These are phyloP conservation scores for Pogostemon cablin DNA, from an alignment of 257 asterid genomes.

Conservation along the genomic window DNA sequence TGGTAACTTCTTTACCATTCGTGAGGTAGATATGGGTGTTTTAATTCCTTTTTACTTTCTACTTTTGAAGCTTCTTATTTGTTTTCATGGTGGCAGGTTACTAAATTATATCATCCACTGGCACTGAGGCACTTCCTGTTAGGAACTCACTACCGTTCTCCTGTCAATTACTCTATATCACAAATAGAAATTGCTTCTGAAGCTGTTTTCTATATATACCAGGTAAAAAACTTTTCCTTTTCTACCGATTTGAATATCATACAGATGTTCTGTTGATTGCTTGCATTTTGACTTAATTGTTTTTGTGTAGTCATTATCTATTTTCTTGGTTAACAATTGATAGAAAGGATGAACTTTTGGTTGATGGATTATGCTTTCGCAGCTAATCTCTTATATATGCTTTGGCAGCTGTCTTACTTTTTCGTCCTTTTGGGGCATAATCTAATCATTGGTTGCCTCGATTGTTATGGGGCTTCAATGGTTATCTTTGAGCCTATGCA, in stretches of 20 bases:
- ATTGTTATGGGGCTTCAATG: not conserved
- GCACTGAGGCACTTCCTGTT: no score
- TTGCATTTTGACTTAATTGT: not conserved
- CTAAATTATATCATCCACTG: no score
- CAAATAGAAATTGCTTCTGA: slow-evolving; percentile 82
- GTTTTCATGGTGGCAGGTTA: no score
- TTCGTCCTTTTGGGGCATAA: not conserved
- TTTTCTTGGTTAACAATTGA: slow-evolving; percentile 7
- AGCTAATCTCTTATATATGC: not conserved
- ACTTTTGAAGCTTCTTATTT: slow-evolving; percentile 32
- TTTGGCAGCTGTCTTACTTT: no score
- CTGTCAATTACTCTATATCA: slow-evolving; percentile 71
- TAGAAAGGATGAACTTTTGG: slow-evolving; percentile 10
- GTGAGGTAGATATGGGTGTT: slow-evolving; percentile 55
- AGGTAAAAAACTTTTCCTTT: slow-evolving; percentile 47
- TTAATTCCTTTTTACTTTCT: slow-evolving; percentile 36
- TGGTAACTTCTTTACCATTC: slow-evolving; percentile 84
- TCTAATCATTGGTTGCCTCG: slow-evolving; percentile 2
- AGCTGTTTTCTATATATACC: slow-evolving; percentile 69
- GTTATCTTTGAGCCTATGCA: not conserved
- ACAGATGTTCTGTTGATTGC: not conserved
- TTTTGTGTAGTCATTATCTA: slow-evolving; percentile 5
- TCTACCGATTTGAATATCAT: not conserved
- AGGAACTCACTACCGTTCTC: slow-evolving; percentile 74
- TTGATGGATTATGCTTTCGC: slow-evolving; percentile 1